Evolutionary conservation across 2,329 filamentous ascomycete species (phyloP).

Genomic region (Penicillium sp.): DNA sequence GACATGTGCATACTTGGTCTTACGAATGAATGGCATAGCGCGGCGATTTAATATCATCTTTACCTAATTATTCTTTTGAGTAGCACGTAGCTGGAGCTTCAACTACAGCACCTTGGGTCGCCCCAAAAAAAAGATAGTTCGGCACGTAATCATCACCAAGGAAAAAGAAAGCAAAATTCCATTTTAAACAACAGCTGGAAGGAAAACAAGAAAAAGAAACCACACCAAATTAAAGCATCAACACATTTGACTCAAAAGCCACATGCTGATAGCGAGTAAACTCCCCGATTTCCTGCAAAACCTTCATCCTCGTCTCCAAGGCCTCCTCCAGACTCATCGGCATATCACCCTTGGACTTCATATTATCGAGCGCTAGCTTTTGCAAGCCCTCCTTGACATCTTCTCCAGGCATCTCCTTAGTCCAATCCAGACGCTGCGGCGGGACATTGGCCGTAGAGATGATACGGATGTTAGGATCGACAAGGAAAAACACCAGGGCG

Average conservation of each 20-base stretch:
- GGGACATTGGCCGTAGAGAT: slow-evolving; percentile 56
- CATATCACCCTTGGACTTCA: slow-evolving; percentile 24
- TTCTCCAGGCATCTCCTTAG: slow-evolving; percentile 25
- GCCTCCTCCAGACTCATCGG: slow-evolving; percentile 43
- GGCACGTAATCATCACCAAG: not conserved
- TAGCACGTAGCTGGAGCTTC: not conserved
- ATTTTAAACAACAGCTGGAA: not conserved
- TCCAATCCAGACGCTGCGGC: slow-evolving; percentile 52
- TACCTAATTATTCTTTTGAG: not conserved
- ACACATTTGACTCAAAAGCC: slow-evolving; percentile 30
- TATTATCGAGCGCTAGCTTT: slow-evolving; percentile 24
- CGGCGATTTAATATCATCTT: slow-evolving; percentile 24
- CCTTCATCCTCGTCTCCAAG: slow-evolving; percentile 32
- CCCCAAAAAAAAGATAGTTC: not conserved
- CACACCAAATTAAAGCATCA: slow-evolving; percentile 19
- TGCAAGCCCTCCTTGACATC: slow-evolving; percentile 14
- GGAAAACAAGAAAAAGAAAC: not conserved
- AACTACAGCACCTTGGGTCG: not conserved
- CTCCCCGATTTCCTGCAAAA: slow-evolving; percentile 21
- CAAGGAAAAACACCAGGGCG: slow-evolving; percentile 58
- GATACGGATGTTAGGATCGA: slow-evolving; percentile 58
- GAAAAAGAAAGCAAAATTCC: not conserved
- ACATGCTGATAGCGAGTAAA: slow-evolving; percentile 34
- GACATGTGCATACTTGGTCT: slow-evolving; percentile 19
- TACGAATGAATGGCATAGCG: slow-evolving; percentile 29